phyloP scores from a whole-genome alignment of 176 grass and related monocot species.

The Triticum aestivum region DNA sequence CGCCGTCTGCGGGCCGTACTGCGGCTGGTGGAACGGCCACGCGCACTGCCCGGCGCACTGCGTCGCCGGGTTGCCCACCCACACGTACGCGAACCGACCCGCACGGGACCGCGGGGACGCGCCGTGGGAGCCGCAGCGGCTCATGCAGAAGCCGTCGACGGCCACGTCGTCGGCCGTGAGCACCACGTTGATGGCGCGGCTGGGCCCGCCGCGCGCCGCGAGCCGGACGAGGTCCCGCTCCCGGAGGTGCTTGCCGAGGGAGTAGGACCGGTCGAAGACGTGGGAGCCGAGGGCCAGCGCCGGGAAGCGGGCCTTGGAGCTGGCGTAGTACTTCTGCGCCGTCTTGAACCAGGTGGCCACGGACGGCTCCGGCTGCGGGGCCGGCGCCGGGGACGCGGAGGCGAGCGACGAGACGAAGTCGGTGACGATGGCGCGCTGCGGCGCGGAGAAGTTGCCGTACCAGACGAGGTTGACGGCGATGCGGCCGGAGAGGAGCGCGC shows the following conservation, averaged over 20 bases:
- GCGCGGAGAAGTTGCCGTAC: constrained; percentile 74
- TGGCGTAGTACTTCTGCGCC: constrained; percentile 64
- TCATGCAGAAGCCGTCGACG: constrained; percentile 91
- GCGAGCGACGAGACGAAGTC: constrained; percentile 74
- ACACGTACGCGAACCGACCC: constrained; percentile 78
- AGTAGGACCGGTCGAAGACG: constrained; percentile 49
- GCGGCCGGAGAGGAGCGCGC: constrained; percentile 61
- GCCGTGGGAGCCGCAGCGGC: constrained; percentile 83
- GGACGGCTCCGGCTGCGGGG: constrained; percentile 49
- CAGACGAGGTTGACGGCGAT: constrained; percentile 73
- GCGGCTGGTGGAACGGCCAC: constrained; percentile 97
- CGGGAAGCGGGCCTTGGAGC: constrained; percentile 52
- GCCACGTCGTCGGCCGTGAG: constrained; percentile 77
- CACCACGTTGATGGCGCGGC: constrained; percentile 72
- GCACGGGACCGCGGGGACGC: constrained; percentile 38
- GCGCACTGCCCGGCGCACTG: constrained; percentile 93
- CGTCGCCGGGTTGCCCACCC: constrained; percentile 81
- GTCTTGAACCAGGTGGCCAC: constrained; percentile 80
- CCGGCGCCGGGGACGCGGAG: not conserved
- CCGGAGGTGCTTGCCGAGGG: constrained; percentile 50
- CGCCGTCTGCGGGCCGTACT: constrained; percentile 75
- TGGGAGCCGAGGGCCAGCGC: constrained; percentile 26
- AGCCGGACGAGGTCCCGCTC: constrained; percentile 51
- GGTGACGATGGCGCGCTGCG: constrained; percentile 60
- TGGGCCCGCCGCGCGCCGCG: constrained; percentile 29